Evolutionary conservation across 805 yeast species (phyloP), one percentile per base, ranked within the genome.

Genomic region (Martiniozyma abietophila): DNA sequence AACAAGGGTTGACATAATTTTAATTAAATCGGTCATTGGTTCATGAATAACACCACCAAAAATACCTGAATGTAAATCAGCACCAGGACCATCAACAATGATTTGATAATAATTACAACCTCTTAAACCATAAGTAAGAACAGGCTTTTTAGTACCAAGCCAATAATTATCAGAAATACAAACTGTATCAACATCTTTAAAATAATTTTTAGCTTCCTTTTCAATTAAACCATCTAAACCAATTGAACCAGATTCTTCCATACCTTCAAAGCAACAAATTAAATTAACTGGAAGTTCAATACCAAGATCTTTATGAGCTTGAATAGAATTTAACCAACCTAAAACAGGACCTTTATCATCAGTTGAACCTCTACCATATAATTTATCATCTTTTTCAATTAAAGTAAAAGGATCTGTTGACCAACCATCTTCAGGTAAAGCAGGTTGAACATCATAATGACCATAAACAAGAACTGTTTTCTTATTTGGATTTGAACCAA

Each of bases 391-490:
- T 45, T 74, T 73, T 54, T 77, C 83, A 42, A 71, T 69, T 51
- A 92, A 63, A 36, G 62, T 65, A 61, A 92, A 92, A 8, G 99
- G 99, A 43, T 88, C 95, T 27, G 92, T 73, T 50, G 69, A 65
- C 99, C 99, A 92, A 25, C 99, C 99, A 55, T 92, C 98, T 48
- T 81, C 94, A 39, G 64, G 46, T 20, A 71, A 62, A 12, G 99
- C 99, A 8, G 99, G 99, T 65, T 92, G 99, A 43, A 92, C 99
- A 51, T 92, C 99, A 61, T 89, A 89, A 58, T 92, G 99, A 31
- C 97, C 98, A 56, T 92, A 92, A 26, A 92, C 77, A 44, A 94
- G 69, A 28, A 92, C 80, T 20, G 86, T 92, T 62, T 85, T 88
- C 71, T 88, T 88, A 21, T 58, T 44, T 25, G 95, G 79, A 54